A percentile compares a stretch with the other conserved stretches of the same genome.
Evolutionary conservation across 768 basidiomycete species (phyloP).

Genomic region (Amanita brunnescens): DNA sequence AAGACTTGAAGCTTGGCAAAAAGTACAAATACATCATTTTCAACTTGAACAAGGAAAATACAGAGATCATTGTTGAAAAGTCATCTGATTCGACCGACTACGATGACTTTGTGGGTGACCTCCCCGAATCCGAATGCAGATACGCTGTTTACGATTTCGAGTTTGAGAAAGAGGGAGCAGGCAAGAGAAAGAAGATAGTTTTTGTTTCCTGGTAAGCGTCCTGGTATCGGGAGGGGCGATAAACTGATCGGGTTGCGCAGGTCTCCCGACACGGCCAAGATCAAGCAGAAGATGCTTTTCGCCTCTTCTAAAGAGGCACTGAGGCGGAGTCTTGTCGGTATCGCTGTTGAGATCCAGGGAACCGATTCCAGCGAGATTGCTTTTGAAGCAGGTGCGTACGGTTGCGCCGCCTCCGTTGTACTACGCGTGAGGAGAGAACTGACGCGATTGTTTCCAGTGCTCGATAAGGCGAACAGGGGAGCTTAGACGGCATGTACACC

Average conservation of each 20-base stretch:
- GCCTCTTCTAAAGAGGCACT: slow-evolving; percentile 83
- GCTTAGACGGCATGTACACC: not conserved
- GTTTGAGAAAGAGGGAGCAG: slow-evolving; percentile 63
- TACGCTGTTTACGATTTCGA: slow-evolving; percentile 95
- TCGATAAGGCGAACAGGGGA: slow-evolving; percentile 2
- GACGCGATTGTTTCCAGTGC: not conserved
- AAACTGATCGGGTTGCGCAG: slow-evolving; percentile 35
- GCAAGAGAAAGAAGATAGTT: slow-evolving; percentile 78
- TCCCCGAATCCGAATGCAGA: slow-evolving; percentile 70
- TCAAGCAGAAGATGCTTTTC: slow-evolving; percentile 91
- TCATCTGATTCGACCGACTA: slow-evolving; percentile 42
- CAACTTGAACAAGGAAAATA: slow-evolving; percentile 47
- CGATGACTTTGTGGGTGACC: slow-evolving; percentile 62
- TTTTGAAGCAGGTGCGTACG: slow-evolving; percentile 57
- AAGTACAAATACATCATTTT: slow-evolving; percentile 81
- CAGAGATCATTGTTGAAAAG: slow-evolving; percentile 76
- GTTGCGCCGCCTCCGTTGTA: not conserved
- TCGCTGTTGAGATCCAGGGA: slow-evolving; percentile 78
- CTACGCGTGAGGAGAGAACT: not conserved
- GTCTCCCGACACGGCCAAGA: slow-evolving; percentile 78
- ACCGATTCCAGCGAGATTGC: slow-evolving; percentile 71
- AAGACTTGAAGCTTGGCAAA: slow-evolving; percentile 69
- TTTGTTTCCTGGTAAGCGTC: slow-evolving; percentile 77
- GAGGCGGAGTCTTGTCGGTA: slow-evolving; percentile 62
- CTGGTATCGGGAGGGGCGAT: too few species aligned